Conservation (phyloP, 805 yeast species). For the Peterozyma toletana region DNA sequence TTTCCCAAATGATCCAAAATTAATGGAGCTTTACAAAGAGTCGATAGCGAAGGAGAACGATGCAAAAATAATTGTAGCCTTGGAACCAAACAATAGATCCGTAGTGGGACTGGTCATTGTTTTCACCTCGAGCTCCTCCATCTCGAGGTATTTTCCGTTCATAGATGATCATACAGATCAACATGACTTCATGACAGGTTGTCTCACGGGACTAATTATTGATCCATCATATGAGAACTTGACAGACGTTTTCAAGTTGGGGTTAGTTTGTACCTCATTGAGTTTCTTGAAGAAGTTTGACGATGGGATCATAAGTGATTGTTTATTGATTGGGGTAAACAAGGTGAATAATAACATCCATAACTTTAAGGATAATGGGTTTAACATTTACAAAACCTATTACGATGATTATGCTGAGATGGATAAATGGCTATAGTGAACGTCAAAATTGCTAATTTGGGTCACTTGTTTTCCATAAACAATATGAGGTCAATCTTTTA, state of each 20-base stretch:
- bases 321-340: constrained; percentile 8
- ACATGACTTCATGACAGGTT: constrained; percentile 24
- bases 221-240: constrained; percentile 46
- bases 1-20: constrained; percentile 13
- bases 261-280: constrained; percentile 50
- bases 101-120: constrained; percentile 46
- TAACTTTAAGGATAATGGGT: constrained; percentile 16
- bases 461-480: no score
- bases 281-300: constrained; percentile 31
- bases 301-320: constrained; percentile 9
- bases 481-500: no score
- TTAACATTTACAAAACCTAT: constrained; percentile 15
- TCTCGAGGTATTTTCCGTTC: constrained; percentile 45
- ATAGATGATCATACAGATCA: constrained; percentile 25
- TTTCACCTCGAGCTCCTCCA: constrained; percentile 35
- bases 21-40: constrained; percentile 15
- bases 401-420: constrained; percentile 15
- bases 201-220: constrained; percentile 44
- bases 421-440: constrained; percentile 7
- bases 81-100: constrained; percentile 43
- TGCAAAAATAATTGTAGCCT: constrained; percentile 40
- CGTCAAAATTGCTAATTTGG: no score
- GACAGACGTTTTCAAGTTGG: constrained; percentile 46
- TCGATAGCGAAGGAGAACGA: constrained; percentile 18
- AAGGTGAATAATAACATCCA: constrained; percentile 6